Evolutionary conservation across 2,329 filamentous ascomycete genomes (phyloP), one percentile per base, ranked within the genome.

Genomic region (Colletotrichum sp.): DNA sequence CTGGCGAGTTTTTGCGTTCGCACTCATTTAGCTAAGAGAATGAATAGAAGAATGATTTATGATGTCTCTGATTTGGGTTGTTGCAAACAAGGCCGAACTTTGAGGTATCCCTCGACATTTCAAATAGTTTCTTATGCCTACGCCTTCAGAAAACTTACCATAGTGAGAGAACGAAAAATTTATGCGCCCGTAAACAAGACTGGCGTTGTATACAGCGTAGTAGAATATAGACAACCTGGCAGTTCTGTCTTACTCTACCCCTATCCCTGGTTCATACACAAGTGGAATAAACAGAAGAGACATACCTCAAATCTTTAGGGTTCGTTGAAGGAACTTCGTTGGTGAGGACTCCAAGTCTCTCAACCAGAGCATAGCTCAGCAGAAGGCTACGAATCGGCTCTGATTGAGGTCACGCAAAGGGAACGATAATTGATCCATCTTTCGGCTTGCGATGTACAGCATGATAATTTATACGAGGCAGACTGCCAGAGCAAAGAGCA

Each of bases 141-240:
- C 29, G 29, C 29, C 34, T 15, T 13, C 34, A 6, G 13, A 36
- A 36, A 36, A 8, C 34, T 15, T 36, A 16, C 13, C 34, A 6
- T 36, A 6, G 34, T 36, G 34, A 36, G 1, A 39, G 34, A 7
- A 8, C 15, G 15, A 39, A 39, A 39, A 6, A 39, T 3, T 4
- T 8, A 3, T 8, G 36, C 36, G 16, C 36, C 5, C 4, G 8
- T 19, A 0, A 44, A 19, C 0, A 19, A 8, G 5, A 3, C 7
- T 19, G 36, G 1, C 8, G 16, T 44, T 44, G 2, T 44, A 19
- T 19, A 1, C 4, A 39, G 16, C 15, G 32, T 36, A 1, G 34
- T 36, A 44, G 1, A 19, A 19, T 44, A 44, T n/a, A 30, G 29
- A 19, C n/a, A 1, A 44, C 8, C 8, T 44, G 0, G 36, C 16